Evolutionary conservation across 306 rosid species (phyloP).

Genomic region (Boehmeria nivea): DNA sequence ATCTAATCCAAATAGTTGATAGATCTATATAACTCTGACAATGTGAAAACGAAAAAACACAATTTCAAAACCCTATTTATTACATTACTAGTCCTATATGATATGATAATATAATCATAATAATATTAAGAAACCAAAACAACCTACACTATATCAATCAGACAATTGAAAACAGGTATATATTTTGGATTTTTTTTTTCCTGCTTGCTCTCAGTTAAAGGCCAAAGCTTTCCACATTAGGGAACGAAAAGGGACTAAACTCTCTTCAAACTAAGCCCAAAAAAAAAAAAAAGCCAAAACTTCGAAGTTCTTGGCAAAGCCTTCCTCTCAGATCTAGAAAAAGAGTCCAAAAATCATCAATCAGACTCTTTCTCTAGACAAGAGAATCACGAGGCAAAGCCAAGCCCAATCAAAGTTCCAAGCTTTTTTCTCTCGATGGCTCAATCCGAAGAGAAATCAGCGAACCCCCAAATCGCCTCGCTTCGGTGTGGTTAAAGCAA

Average conservation of each 20-base stretch:
- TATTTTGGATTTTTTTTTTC: too few species aligned
- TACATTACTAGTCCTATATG: too few species aligned
- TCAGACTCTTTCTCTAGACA: slow-evolving; percentile 32
- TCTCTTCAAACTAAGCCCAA: slow-evolving; percentile 11
- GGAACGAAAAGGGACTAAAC: slow-evolving; percentile 20
- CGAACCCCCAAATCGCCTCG: slow-evolving; percentile 17
- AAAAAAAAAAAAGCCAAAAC: background rate
- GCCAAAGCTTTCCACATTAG: slow-evolving; percentile 52
- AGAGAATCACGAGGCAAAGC: slow-evolving; percentile 23
- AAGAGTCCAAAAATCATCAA: background rate
- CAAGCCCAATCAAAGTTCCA: slow-evolving; percentile 22
- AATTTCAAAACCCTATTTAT: too few species aligned
- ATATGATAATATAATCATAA: too few species aligned
- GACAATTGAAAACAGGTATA: too few species aligned
- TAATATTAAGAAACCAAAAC: too few species aligned
- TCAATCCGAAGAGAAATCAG: slow-evolving; percentile 9
- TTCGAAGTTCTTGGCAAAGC: slow-evolving; percentile 34
- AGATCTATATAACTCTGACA: too few species aligned
- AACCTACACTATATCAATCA: too few species aligned
- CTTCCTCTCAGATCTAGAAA: slow-evolving; percentile 37
- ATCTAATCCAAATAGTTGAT: too few species aligned
- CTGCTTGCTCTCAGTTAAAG: slow-evolving; percentile 62
- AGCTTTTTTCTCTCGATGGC: background rate
- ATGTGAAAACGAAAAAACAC: too few species aligned
- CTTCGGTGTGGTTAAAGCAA: slow-evolving; percentile 80